Evolutionary conservation across 1,284 basidiomycete genomes (phyloP).

Genomic region (Porogramme epimiltina): DNA sequence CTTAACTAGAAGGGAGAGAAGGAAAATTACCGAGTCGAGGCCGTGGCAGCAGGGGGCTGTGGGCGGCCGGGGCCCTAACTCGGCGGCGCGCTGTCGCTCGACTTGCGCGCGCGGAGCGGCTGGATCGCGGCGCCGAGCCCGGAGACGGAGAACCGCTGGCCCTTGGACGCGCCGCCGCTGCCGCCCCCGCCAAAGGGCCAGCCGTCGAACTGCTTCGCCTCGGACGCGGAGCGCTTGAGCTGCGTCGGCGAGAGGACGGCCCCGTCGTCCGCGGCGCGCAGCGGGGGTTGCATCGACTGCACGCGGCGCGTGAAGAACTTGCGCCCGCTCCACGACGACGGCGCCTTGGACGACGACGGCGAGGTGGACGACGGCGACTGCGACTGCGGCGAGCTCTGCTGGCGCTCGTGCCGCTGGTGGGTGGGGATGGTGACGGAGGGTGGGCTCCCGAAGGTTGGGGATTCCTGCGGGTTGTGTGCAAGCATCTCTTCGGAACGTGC

Average conservation of each 20-base stretch:
- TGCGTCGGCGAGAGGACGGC: constrained; percentile 3
- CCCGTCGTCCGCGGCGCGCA: constrained; percentile 18
- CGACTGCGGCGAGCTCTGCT: background rate
- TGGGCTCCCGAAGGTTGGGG: constrained; percentile 10
- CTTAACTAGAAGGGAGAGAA: constrained; percentile 4
- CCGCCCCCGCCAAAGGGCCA: constrained; percentile 24
- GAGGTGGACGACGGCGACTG: background rate
- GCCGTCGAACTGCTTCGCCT: constrained; percentile 27
- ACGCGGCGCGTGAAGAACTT: constrained; percentile 24
- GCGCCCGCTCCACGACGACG: constrained; percentile 15
- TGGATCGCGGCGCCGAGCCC: constrained; percentile 14
- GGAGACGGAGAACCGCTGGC: constrained; percentile 21
- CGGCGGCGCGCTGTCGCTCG: constrained; percentile 18
- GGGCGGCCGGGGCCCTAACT: constrained; percentile 2
- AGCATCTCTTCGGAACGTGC: constrained; percentile 12
- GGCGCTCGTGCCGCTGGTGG: constrained; percentile 14
- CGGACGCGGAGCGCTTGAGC: constrained; percentile 21
- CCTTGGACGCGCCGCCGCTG: constrained; percentile 9
- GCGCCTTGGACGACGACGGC: constrained; percentile 5
- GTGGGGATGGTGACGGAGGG: constrained; percentile 26
- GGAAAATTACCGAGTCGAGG: background rate
- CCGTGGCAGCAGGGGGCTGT: background rate
- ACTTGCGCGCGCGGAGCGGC: constrained; percentile 11
- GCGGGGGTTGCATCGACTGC: constrained; percentile 27
- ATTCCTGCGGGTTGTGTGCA: background rate